Evolutionary conservation across 2,329 filamentous ascomycete genomes (phyloP), one percentile per base, ranked within the genome.

Genomic region (Paracamarosporium sp.): DNA sequence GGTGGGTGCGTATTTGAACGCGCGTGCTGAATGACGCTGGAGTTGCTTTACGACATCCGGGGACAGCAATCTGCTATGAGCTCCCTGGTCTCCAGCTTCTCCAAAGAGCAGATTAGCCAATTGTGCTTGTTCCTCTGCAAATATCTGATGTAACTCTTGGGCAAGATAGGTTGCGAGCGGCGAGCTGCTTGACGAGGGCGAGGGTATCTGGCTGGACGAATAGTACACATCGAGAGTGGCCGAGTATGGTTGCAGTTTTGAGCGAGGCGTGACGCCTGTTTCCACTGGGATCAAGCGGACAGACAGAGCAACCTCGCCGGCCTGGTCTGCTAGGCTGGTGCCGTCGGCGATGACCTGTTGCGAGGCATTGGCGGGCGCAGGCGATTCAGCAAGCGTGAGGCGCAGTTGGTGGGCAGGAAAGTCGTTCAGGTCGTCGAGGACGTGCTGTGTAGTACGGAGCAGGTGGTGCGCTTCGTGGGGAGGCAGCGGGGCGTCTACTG

Each of bases 1-100:
- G 0, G 92, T 96, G 13, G 93, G 88, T 4, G 95, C 90, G 74
- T 97, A 96, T 73, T 94, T 96, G 70, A 98, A 85, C 0, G 93
- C 92, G 50, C 93, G 85, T 2, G 91, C 95, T 33, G 91, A 91
- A 60, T 93, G 90, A 54, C 82, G 82, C 59, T 83, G 82, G 28
- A 89, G 84, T 82, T 90, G 68, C 79, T 85, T 66, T 7, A 66
- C 64, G 15, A 69, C 69, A 36, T 79, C 77, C n/a, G 72, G 65
- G 11, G 76, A 74, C 12, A 87, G 81, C 0, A 83, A 80, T 38
- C 86, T 86, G 24, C 83, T 80, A 0, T 83, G 79, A n/a, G 68
- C 59, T 27, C 55, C 60, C 40, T 73, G 67, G 9, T 57, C 81
- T 79, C 3, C 81, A 77, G 50, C 79, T 77, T 57, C 79, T 66